A percentile compares a stretch with the other conserved stretches of the same genome.
These are phyloP conservation scores for Beauveria medogensis DNA, from an alignment of 2,329 filamentous ascomycete genomes.

Conservation along the genomic window DNA sequence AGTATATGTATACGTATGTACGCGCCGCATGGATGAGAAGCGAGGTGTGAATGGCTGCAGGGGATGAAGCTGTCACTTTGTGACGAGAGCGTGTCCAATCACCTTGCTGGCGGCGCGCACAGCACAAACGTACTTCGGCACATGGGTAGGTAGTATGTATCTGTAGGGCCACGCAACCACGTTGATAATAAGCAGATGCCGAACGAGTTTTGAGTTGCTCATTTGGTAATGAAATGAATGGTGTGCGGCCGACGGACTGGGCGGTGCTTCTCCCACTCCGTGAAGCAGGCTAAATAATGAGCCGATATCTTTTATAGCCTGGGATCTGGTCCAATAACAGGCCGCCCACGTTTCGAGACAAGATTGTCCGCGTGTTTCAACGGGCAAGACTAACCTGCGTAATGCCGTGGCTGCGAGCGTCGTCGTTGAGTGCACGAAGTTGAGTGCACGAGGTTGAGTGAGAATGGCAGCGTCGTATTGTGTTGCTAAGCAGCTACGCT, in stretches of 20 bases:
- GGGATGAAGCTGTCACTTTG: neutral
- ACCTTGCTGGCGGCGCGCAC: neutral
- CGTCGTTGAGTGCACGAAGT: too few species aligned
- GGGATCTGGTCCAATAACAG: too few species aligned
- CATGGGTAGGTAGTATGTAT: too few species aligned
- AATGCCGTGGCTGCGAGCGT: too few species aligned
- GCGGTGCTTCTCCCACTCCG: too few species aligned
- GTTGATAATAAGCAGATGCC: too few species aligned
- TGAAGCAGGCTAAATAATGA: neutral
- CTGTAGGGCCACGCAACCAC: too few species aligned
- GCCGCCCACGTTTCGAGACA: too few species aligned
- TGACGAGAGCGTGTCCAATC: conserved; percentile 1
- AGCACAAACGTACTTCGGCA: neutral
- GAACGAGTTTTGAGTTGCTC: neutral
- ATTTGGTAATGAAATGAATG: neutral
- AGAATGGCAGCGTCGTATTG: neutral
- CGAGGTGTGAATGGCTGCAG: neutral
- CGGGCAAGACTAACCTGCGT: neutral
- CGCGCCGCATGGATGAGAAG: neutral
- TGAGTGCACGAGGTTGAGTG: too few species aligned
- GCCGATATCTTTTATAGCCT: neutral
- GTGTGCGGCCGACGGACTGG: neutral
- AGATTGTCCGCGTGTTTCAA: neutral
- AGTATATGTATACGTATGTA: neutral
- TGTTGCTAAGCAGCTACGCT: neutral